These are phyloP conservation scores for Penicillium coffeae DNA, from an alignment of 495 filamentous ascomycete genomes.

Conservation along the genomic window DNA sequence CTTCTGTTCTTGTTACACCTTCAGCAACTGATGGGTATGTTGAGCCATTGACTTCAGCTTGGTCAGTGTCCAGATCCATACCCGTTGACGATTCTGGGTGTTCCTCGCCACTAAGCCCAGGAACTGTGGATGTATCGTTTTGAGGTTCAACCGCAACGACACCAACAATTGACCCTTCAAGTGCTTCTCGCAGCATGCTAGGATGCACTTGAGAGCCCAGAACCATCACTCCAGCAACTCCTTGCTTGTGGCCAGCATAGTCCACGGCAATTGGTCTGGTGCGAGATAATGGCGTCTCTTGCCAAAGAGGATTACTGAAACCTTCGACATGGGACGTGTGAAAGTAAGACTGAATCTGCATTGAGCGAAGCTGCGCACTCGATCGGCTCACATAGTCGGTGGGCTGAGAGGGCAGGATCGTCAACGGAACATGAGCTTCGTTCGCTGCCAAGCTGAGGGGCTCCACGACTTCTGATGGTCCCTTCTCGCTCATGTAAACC, in stretches of 20 bases:
- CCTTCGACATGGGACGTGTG: conserved; percentile 44
- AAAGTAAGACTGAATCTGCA: conserved; percentile 83
- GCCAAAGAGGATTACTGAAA: conserved; percentile 42
- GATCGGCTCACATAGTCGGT: conserved; percentile 61
- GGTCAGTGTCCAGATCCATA: conserved; percentile 22
- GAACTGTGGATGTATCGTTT: conserved; percentile 25
- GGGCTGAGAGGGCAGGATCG: conserved; percentile 52
- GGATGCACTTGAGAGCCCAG: conserved; percentile 47
- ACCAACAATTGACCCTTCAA: conserved; percentile 57
- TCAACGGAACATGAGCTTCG: conserved; percentile 33
- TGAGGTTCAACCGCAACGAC: conserved; percentile 51
- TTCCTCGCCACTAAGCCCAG: too few relatives aligned
- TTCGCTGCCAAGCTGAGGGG: conserved; percentile 42
- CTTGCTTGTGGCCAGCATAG: conserved; percentile 49
- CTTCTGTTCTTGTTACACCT: conserved; percentile 30
- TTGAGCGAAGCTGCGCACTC: conserved; percentile 64
- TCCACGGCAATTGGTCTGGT: conserved; percentile 51
- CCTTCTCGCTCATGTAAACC: conserved; percentile 71
- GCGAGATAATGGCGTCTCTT: conserved; percentile 42
- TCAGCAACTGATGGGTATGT: conserved; percentile 10
- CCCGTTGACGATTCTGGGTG: too few relatives aligned
- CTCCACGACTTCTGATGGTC: conserved; percentile 60
- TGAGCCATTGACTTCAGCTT: neutral
- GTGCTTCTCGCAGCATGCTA: conserved; percentile 44
- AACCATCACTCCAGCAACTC: conserved; percentile 50